A percentile compares a stretch with the other conserved stretches of the same genome.
Evolutionary conservation across 2,329 filamentous ascomycete genomes (phyloP).

Genomic region (Ramularia collo-cygni): DNA sequence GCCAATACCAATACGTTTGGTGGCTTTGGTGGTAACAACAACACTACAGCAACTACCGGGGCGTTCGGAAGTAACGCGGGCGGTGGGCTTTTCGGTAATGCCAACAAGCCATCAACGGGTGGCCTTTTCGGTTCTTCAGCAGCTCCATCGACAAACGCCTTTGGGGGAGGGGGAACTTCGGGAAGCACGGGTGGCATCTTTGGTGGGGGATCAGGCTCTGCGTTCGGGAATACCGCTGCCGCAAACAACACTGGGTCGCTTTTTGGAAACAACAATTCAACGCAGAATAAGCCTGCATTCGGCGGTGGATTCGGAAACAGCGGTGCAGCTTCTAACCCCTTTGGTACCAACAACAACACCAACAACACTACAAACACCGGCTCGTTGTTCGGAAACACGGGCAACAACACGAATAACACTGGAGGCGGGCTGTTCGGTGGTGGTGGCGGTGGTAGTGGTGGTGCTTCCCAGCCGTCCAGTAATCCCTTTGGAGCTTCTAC

Average conservation of each 20-base stretch:
- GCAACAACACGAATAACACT: conserved; percentile 10
- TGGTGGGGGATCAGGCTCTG: background rate
- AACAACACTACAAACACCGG: conserved; percentile 12
- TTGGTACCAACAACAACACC: conserved; percentile 9
- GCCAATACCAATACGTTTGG: conserved; percentile 16
- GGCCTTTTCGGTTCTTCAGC: conserved; percentile 22
- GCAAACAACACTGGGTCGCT: background rate
- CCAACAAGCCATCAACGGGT: conserved; percentile 23
- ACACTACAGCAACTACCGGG: conserved; percentile 18
- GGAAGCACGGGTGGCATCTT: background rate
- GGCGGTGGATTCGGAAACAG: conserved; percentile 4
- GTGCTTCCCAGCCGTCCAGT: conserved; percentile 19
- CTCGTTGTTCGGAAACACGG: conserved; percentile 4
- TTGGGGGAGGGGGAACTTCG: background rate
- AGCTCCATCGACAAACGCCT: too few relatives aligned
- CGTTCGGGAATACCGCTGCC: background rate
- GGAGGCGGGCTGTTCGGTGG: conserved; percentile 18
- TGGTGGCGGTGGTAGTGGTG: conserved; percentile 21
- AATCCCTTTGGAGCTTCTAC: conserved; percentile 36
- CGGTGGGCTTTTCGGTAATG: conserved; percentile 27
- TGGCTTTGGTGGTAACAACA: conserved; percentile 36
- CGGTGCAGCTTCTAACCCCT: background rate
- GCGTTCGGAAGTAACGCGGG: conserved; percentile 31
- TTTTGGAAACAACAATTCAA: background rate
- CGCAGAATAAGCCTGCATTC: conserved; percentile 1